Conservation (phyloP, 176 grass and related monocot genomes). For the Zoysia pacifica region DNA sequence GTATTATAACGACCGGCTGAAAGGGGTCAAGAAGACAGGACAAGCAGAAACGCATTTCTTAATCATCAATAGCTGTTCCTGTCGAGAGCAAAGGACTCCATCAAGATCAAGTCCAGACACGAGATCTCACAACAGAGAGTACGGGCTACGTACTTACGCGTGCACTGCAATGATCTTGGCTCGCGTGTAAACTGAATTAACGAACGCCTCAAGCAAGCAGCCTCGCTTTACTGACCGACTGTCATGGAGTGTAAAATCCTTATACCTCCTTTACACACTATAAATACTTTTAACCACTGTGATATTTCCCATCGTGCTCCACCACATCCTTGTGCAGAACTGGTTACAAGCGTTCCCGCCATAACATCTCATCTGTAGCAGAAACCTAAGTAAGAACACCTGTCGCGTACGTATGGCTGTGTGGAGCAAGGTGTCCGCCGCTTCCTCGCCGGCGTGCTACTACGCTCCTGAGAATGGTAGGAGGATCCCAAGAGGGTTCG, state of each 20-base stretch:
- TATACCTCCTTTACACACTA: no score
- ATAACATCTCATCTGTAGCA: no score
- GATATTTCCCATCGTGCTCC: no score
- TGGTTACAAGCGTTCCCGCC: no score
- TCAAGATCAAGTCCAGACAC: background rate
- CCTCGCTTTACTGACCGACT: background rate
- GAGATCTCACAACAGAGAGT: background rate
- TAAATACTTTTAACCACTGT: no score
- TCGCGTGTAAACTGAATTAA: background rate
- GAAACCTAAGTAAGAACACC: no score
- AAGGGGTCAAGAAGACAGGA: background rate
- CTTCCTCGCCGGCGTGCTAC: no score
- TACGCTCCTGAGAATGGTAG: background rate
- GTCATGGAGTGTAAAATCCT: background rate
- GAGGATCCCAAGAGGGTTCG: slow-evolving; percentile 44
- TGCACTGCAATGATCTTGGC: background rate
- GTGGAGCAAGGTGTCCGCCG: no score
- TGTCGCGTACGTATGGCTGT: no score
- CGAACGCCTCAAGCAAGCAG: background rate
- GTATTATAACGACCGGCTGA: background rate
- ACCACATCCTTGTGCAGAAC: no score
- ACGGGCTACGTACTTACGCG: background rate
- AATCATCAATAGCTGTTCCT: background rate
- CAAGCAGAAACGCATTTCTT: background rate
- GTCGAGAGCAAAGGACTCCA: background rate